A percentile compares a stretch with the other conserved stretches of the same genome.
Conservation (phyloP, 306 rosid genomes). For the Prunus mume region DNA sequence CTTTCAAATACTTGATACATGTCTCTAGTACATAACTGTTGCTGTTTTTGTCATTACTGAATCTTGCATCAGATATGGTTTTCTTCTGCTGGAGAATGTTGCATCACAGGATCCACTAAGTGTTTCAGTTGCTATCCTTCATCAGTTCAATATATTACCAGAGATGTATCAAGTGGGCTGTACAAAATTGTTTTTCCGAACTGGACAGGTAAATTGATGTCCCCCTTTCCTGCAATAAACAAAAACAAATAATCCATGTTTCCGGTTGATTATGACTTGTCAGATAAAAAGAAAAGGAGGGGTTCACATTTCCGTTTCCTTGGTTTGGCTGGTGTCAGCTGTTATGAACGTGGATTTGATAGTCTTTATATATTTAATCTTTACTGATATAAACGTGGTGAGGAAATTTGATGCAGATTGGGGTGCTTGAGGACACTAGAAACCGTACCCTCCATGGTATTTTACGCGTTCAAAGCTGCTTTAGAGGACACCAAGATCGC, state of each 20-base stretch:
- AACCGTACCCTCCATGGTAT: constrained; percentile 91
- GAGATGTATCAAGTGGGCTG: constrained; percentile 99
- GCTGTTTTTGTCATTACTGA: constrained; percentile 9
- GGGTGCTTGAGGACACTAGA: constrained; percentile 96
- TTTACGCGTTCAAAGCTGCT: constrained; percentile 93
- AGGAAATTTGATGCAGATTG: constrained; percentile 57
- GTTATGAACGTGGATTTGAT: background rate
- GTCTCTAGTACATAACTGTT: constrained; percentile 8
- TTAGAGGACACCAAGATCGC: constrained; percentile 89
- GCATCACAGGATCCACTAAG: constrained; percentile 93
- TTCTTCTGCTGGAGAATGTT: constrained; percentile 81
- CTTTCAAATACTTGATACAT: background rate
- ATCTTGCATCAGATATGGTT: constrained; percentile 76
- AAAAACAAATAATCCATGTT: too few species aligned
- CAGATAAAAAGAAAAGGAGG: too few species aligned
- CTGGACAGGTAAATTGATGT: constrained; percentile 78
- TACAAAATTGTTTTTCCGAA: constrained; percentile 93
- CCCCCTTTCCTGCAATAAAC: too few species aligned
- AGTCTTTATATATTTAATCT: background rate
- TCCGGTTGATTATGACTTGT: too few species aligned
- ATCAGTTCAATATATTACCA: constrained; percentile 90
- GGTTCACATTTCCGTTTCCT: too few species aligned
- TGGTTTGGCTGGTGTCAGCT: background rate
- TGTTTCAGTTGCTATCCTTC: constrained; percentile 98
- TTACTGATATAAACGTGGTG: background rate